phyloP scores from a whole-genome alignment of 2,329 filamentous ascomycete species.

The Colletotrichum siamense region DNA sequence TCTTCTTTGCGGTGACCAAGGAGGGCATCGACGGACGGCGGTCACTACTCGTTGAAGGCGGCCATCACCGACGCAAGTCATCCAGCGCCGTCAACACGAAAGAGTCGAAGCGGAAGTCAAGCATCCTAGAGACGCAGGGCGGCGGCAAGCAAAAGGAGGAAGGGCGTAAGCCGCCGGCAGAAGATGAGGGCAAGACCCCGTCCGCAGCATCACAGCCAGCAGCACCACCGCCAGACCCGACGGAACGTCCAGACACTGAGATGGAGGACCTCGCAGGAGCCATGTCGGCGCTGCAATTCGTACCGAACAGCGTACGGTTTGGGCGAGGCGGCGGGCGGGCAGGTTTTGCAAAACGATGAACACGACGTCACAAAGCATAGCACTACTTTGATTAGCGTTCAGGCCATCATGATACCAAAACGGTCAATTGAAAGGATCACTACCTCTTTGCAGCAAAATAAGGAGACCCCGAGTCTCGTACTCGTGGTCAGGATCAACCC shows the following conservation, averaged over 20 bases:
- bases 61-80: constrained; percentile 53
- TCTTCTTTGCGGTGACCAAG: constrained; percentile 86
- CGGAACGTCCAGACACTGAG: constrained; percentile 47
- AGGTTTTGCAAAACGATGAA: constrained; percentile 57
- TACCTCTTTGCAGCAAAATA: constrained; percentile 36
- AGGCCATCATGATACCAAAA: constrained; percentile 32
- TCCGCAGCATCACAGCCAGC: neutral
- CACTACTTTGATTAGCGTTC: constrained; percentile 24
- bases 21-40: constrained; percentile 86
- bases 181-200: neutral
- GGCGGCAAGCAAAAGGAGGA: neutral
- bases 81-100: constrained; percentile 41
- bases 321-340: constrained; percentile 60
- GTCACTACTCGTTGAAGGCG: constrained; percentile 74
- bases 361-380: constrained; percentile 12
- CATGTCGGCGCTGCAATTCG: constrained; percentile 76
- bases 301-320: constrained; percentile 72
- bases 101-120: constrained; percentile 36
- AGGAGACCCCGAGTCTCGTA: constrained; percentile 1
- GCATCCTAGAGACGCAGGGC: constrained; percentile 31
- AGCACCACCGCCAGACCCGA: neutral
- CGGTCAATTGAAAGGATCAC: constrained; percentile 37
- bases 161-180: neutral
- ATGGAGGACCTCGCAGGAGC: constrained; percentile 70
- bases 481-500: neutral